Evolutionary conservation across 2,329 filamentous ascomycete genomes (phyloP).

Genomic region (Tolypocladium amazonense): DNA sequence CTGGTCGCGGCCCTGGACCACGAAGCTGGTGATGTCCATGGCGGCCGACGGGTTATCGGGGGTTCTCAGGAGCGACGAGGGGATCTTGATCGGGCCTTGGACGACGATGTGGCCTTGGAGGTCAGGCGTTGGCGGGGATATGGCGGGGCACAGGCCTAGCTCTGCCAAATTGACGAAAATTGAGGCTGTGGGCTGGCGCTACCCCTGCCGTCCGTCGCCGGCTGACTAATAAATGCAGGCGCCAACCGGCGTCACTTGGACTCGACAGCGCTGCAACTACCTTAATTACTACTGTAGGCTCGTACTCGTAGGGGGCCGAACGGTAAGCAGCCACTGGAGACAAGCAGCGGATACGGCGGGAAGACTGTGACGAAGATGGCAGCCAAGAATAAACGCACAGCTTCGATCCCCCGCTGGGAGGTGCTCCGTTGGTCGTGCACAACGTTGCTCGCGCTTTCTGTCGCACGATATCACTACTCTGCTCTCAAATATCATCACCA

Average conservation of each 20-base stretch:
- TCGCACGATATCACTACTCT: no score
- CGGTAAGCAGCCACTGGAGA: not conserved
- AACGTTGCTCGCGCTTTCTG: no score
- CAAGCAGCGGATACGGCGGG: not conserved
- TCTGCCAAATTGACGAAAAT: slow-evolving; percentile 2
- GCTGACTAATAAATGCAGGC: not conserved
- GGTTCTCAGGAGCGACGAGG: not conserved
- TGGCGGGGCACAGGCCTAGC: not conserved
- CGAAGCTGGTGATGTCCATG: slow-evolving; percentile 87
- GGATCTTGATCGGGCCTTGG: not conserved
- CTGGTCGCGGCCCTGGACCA: slow-evolving; percentile 69
- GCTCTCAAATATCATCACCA: no score
- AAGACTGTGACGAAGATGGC: not conserved
- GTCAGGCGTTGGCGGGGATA: not conserved
- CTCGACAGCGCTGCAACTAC: no score
- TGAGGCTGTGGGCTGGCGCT: not conserved
- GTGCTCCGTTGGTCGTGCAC: no score
- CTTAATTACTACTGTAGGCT: no score
- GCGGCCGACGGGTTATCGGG: slow-evolving; percentile 1
- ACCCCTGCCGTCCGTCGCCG: not conserved
- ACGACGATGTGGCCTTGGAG: not conserved
- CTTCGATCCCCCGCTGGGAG: no score
- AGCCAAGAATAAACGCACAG: no score
- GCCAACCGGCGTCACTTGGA: no score
- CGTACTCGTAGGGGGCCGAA: no score